Conservation (phyloP, 768 basidiomycete species). For the Russula sp. region DNA sequence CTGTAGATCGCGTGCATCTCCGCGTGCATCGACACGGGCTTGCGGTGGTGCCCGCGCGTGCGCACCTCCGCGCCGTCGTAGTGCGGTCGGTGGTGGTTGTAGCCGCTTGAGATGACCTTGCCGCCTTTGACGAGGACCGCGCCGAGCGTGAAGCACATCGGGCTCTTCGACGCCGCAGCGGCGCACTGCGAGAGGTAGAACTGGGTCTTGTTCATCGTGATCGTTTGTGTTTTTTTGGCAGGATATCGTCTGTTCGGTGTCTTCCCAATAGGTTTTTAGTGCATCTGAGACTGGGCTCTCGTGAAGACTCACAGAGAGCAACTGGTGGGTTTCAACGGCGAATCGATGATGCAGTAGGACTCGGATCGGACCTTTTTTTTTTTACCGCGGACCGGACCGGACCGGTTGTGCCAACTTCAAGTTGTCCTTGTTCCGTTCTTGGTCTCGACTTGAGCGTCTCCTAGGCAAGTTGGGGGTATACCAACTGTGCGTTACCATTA, state of each 20-base stretch:
- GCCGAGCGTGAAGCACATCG: slow-evolving; percentile 45
- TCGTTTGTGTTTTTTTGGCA: background rate
- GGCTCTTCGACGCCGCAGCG: slow-evolving; percentile 45
- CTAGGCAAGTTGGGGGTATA: too few relatives aligned
- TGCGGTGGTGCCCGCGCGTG: slow-evolving; percentile 37
- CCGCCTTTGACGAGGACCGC: slow-evolving; percentile 49
- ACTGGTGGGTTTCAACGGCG: too few relatives aligned
- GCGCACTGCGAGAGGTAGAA: slow-evolving; percentile 47
- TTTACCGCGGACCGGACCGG: too few relatives aligned
- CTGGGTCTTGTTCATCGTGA: slow-evolving; percentile 43
- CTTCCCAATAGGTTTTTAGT: too few relatives aligned
- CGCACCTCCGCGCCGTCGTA: slow-evolving; percentile 43
- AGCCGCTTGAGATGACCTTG: slow-evolving; percentile 46
- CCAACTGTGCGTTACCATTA: too few relatives aligned
- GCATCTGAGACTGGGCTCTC: too few relatives aligned
- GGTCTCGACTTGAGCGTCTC: too few relatives aligned
- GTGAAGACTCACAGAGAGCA: too few relatives aligned
- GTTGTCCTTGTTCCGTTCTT: too few relatives aligned
- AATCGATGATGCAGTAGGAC: too few relatives aligned
- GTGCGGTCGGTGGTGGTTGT: slow-evolving; percentile 50
- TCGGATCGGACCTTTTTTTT: too few relatives aligned
- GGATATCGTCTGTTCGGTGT: background rate
- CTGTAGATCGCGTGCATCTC: slow-evolving; percentile 57
- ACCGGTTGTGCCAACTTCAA: too few relatives aligned
- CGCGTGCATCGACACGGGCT: slow-evolving; percentile 50